Base-by-base conservation (phyloP, 148 eudicot genomes). In the Rhododendron williamsianum region DNA sequence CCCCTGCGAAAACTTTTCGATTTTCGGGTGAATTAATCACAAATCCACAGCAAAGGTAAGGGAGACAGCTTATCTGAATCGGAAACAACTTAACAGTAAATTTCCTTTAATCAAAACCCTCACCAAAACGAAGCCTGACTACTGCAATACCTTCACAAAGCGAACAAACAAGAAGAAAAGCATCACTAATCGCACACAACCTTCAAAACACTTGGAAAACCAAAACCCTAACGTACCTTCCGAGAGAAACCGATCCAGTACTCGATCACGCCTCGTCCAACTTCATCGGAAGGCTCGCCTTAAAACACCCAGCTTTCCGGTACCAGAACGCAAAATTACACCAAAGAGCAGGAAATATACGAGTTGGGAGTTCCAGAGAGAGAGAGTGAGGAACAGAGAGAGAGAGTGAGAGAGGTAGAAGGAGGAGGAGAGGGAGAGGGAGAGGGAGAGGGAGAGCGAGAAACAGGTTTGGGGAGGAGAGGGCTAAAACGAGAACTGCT, bases 111-210 rank as follows among this genome's bases (percentile, higher is more conserved):
- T 87, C 83, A 88, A 86, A 86, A 91, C 90, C 90, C 93, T 92
- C 92, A 92, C 93, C 93, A 82, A 88, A 90, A 87, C 82, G 88
- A 91, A 90, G 93, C 81, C 81, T 82, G 86, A 87, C 78, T 74
- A 77, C 84, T 88, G 89, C 86, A 81, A 81, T 81, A 90, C 91
- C 93, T 94, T 88, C 78, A 87, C 0, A 4, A 80, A 23, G 11
- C 15, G 48, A 67, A 65, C 35, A 41, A 15, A 78, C 49, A 13
- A 51, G 43, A 63, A 76, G 43, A 45, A 54, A 45, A 58, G 12
- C n/a, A 60, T 45, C 78, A 74, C 46, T 35, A 52, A 52, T 54
- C 35, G 21, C 48, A 58, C 84, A 63, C 9, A 84, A 16, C 13
- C 41, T 54, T 77, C n/a, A 21, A 52, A 33, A 21, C 30, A 25